Evolutionary conservation across 129 eudicot genomes (phyloP), one percentile per base, ranked within the genome.

Genomic region (Artemisia tridentata): DNA sequence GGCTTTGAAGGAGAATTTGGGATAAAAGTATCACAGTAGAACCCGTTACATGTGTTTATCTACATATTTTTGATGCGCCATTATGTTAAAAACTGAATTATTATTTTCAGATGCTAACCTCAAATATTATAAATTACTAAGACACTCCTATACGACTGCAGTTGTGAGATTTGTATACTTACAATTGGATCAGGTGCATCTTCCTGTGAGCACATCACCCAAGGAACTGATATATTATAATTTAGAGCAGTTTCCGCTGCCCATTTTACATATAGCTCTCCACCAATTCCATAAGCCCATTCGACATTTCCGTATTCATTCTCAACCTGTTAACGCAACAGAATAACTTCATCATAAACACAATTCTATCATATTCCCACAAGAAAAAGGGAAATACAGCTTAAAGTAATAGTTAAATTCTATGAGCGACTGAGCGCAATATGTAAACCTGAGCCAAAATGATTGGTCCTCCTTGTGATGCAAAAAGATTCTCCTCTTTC

Each of bases 21-120:
- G 50, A 80, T 25, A 69, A 89, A 89, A 2, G 17, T 72, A 74
- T 89, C 96, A 73, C 96, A 89, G 41, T 89, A 89, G 71, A 83
- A 84, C 51, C 96, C 96, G 47, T 89, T 89, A 78, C 96, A 89
- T 57, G 96, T 89, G 76, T 89, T 86, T 82, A 89, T 89, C 92
- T 89, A 68, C 84, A 86, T 27, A 20, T 7, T 6, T 72, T 61
- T 63, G 14, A 51, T 17, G 60, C 61, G 56, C 20, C 18, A 38
- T 59, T 7, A 60, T 69, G 61, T 65, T 19, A 51, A 12, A 61
- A 70, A 70, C 48, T 16, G 8, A 62, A 5, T 50, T 12, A 76
- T 50, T 47, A 21, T 73, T 18, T 7, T 31, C 50, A 34, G 41
- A 14, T 4, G 41, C 41, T 31, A 7, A 31, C 41, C 41, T 31